Conservation (phyloP, 129 eudicot genomes). For the Logfia minima region DNA sequence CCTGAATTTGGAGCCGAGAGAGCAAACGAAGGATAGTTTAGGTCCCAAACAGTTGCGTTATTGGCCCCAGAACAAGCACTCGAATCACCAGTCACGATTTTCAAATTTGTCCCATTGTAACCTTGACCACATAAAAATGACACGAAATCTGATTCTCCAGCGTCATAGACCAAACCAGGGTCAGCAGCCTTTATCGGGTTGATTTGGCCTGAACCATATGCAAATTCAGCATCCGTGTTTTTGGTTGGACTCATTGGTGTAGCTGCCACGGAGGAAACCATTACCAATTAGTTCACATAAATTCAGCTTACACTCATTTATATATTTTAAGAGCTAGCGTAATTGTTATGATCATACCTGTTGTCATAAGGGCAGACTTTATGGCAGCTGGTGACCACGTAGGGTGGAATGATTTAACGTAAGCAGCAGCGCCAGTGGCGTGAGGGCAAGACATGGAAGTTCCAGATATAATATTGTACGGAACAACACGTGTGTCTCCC, state of each 20-base stretch:
- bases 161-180: constrained; percentile 58
- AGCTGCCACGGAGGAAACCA: constrained; percentile 23
- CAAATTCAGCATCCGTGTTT: constrained; percentile 45
- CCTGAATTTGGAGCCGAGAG: constrained; percentile 16
- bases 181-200: constrained; percentile 38
- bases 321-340: neutral
- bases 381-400: constrained; percentile 66
- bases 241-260: constrained; percentile 31
- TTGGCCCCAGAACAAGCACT: constrained; percentile 29
- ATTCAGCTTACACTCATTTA: too few species aligned
- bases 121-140: constrained; percentile 58
- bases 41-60: constrained; percentile 36
- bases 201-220: constrained; percentile 55
- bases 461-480: constrained; percentile 53
- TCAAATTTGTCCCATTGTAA: constrained; percentile 25
- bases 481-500: constrained; percentile 48
- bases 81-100: constrained; percentile 32
- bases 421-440: constrained; percentile 62
- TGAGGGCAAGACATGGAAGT: constrained; percentile 81
- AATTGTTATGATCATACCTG: neutral
- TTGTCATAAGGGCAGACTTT: constrained; percentile 71
- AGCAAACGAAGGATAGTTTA: constrained; percentile 58
- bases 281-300: neutral
- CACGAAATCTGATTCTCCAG: constrained; percentile 38
- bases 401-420: constrained; percentile 58